Evolutionary conservation across 2,329 filamentous ascomycete species (phyloP).

Genomic region (Beauveria pseudobassiana): DNA sequence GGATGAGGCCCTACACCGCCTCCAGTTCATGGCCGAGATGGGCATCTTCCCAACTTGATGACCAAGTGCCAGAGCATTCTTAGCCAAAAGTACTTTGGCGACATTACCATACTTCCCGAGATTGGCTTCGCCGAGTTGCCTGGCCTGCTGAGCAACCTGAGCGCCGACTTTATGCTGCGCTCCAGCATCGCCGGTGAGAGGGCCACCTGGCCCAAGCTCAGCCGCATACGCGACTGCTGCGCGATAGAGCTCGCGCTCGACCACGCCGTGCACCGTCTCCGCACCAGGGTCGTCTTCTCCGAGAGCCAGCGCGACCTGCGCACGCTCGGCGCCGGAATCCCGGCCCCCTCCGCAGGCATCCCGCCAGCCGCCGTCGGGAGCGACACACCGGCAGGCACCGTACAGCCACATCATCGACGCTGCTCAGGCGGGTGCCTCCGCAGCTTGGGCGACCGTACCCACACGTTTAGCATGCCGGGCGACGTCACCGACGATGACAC

Average conservation of each 20-base stretch:
- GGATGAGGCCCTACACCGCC: constrained; percentile 70
- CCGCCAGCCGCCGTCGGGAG: constrained; percentile 14
- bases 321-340: constrained; percentile 28
- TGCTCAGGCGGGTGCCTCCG: constrained; percentile 44
- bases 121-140: constrained; percentile 68
- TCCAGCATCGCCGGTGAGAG: constrained; percentile 71
- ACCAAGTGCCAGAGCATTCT: constrained; percentile 75
- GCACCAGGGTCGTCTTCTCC: constrained; percentile 62
- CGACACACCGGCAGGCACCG: constrained; percentile 17
- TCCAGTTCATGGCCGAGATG: constrained; percentile 73
- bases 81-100: constrained; percentile 85
- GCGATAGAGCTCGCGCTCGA: constrained; percentile 84
- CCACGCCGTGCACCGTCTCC: constrained; percentile 60
- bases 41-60: constrained; percentile 68
- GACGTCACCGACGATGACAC: constrained; percentile 37
- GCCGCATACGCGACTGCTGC: constrained; percentile 76
- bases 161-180: constrained; percentile 75
- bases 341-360: constrained; percentile 15
- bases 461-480: constrained; percentile 24
- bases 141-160: constrained; percentile 75
- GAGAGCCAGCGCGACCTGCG: constrained; percentile 55
- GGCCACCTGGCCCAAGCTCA: constrained; percentile 87
- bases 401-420: constrained; percentile 34
- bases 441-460: constrained; percentile 27
- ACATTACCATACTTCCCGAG: constrained; percentile 87